Conservation (phyloP, 2,329 filamentous ascomycete species). For the Helicocarpus griseus region DNA sequence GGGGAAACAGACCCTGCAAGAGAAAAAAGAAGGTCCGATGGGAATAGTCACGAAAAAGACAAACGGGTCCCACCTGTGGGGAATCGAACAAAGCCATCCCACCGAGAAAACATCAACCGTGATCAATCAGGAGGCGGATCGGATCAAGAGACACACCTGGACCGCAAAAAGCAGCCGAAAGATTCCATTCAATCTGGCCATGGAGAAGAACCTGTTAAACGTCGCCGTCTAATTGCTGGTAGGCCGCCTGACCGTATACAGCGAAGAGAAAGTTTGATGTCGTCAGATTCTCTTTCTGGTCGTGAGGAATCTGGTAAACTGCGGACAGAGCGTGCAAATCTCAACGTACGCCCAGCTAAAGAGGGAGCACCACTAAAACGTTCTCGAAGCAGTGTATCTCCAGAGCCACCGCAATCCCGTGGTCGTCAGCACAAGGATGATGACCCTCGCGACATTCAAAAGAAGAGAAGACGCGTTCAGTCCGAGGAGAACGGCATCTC, state of each 20-base stretch:
- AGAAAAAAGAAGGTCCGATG: conserved; percentile 4
- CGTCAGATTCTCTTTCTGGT: conserved; percentile 31
- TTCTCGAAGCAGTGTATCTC: conserved; percentile 32
- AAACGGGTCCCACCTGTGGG: conserved; percentile 10
- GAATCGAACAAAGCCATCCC: conserved; percentile 14
- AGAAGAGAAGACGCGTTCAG: conserved; percentile 34
- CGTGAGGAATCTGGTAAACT: conserved; percentile 27
- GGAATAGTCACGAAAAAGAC: conserved; percentile 17
- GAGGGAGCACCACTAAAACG: conserved; percentile 27
- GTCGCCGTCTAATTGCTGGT: conserved; percentile 32
- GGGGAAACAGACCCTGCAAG: conserved; percentile 18
- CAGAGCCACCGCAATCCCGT: conserved; percentile 28
- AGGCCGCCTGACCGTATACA: conserved; percentile 27
- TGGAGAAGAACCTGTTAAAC: conserved; percentile 28
- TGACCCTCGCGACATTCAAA: conserved; percentile 23
- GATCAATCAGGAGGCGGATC: conserved; percentile 18
- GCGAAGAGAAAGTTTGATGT: conserved; percentile 27
- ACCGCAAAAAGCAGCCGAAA: conserved; percentile 21
- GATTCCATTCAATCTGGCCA: conserved; percentile 20
- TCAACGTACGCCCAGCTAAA: conserved; percentile 15
- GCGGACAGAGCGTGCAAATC: conserved; percentile 20
- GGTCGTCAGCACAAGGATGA: conserved; percentile 23
- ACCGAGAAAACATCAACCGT: conserved; percentile 17
- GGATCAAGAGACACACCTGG: conserved; percentile 21
- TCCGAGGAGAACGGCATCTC: conserved; percentile 29